phyloP scores from a whole-genome alignment of 441 rosid genomes.

The Eruca vesicaria region DNA sequence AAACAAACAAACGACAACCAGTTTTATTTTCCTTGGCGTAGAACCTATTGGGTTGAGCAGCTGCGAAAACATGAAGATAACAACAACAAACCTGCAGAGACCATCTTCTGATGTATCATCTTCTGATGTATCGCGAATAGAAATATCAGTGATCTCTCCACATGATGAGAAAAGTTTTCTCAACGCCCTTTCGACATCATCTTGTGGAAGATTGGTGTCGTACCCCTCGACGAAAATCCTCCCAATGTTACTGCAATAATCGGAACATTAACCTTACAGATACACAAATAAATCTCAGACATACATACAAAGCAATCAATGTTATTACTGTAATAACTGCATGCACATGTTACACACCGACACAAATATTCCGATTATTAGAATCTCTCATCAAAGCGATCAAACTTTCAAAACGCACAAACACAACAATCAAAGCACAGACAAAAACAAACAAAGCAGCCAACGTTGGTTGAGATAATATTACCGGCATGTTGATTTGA shows the following conservation, averaged over 20 bases:
- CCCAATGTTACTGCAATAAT: not conserved
- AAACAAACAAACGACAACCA: not conserved
- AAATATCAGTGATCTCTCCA: not conserved
- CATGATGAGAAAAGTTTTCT: not conserved
- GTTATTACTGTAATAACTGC: not conserved
- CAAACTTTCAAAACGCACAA: not conserved
- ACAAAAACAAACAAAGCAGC: too few relatives aligned
- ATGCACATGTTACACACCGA: too few relatives aligned
- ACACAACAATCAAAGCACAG: not conserved
- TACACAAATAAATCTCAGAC: not conserved
- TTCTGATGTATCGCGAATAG: too few relatives aligned
- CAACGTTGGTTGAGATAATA: too few relatives aligned
- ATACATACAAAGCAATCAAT: not conserved
- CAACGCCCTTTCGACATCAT: not conserved
- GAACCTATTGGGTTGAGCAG: not conserved
- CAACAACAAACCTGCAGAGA: not conserved
- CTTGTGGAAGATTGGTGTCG: not conserved
- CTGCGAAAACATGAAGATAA: not conserved
- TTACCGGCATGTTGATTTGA: not conserved
- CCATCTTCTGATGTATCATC: too few relatives aligned
- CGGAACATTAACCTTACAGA: not conserved
- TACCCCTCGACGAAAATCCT: not conserved
- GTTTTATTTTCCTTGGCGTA: not conserved
- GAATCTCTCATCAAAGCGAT: too few relatives aligned
- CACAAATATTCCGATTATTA: not conserved